phyloP scores from a whole-genome alignment of 495 filamentous ascomycete species.

The Lepidopterella palustris region DNA sequence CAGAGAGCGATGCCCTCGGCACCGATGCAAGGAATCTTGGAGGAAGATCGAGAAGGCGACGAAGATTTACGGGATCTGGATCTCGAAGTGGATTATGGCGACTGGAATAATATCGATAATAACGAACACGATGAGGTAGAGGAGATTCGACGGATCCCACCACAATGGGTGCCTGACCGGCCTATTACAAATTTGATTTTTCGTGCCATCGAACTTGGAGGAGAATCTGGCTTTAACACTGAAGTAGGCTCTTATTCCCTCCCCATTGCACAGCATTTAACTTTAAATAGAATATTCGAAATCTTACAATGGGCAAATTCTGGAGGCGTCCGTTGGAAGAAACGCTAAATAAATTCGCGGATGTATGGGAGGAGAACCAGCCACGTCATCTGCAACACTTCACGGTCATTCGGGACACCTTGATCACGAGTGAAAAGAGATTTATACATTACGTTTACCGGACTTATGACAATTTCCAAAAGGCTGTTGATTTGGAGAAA shows the following conservation, averaged over 20 bases:
- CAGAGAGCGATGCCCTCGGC: not conserved
- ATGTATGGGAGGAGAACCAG: conserved; percentile 56
- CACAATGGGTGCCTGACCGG: conserved; percentile 51
- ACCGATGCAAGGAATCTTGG: conserved; percentile 3
- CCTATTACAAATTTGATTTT: conserved; percentile 50
- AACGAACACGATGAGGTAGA: conserved; percentile 9
- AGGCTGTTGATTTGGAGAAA: conserved; percentile 50
- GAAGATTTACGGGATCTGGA: conserved; percentile 24
- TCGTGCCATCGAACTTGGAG: conserved; percentile 46
- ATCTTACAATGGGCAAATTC: conserved; percentile 45
- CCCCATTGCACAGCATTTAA: not conserved
- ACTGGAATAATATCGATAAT: conserved; percentile 8
- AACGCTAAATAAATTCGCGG: conserved; percentile 48
- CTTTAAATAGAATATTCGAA: conserved; percentile 40
- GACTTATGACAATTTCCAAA: conserved; percentile 48
- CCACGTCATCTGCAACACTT: conserved; percentile 57
- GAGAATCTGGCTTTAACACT: conserved; percentile 48
- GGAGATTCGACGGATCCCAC: conserved; percentile 34
- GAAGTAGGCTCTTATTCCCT: conserved; percentile 10
- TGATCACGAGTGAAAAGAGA: conserved; percentile 41
- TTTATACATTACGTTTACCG: conserved; percentile 52
- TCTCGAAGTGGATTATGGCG: conserved; percentile 17
- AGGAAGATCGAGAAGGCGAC: conserved; percentile 32
- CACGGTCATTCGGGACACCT: conserved; percentile 57
- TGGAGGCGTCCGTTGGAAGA: conserved; percentile 55